Evolutionary conservation across 805 yeast species (phyloP), one percentile per base, ranked within the genome.

Genomic region (Hanseniaspora vineae): DNA sequence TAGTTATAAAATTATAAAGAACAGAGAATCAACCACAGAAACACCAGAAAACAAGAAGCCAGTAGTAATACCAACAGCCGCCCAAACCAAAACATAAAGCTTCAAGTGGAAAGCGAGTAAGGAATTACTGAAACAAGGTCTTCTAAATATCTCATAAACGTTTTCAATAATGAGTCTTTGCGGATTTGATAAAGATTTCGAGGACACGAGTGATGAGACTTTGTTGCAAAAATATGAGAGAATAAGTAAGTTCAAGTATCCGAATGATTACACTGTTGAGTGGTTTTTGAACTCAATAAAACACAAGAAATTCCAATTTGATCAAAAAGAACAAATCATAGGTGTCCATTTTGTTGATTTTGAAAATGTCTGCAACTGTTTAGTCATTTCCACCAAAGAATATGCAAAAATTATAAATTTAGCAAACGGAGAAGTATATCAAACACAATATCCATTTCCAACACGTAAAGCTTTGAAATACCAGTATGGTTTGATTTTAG

Each of bases 391-490:
- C 31, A 62, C 83, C 44, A 61, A 62, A 39, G 82, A 79, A 48
- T 68, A 76, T 6, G 84, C 84, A 0, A 69, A 80, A 50, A 70
- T 85, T 1, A 85, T 81, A 58, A 74, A 55, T 37, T 44, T 75
- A 48, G 62, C 65, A 5, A 74, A 75, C 50, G 92, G 92, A 2
- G 70, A 75, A 31, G 68, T 75, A 1, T 76, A 76, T 49, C 70
- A 75, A 1, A 73, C 80, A 11, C 78, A 78, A 53, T 76, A 88
- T 51, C 94, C 96, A 0, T 84, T 87, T 52, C 66, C 67, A 6
- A 71, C 84, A 23, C 70, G 67, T 35, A 68, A 68, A 29, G 89
- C 82, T 1, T 73, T 81, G 50, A 73, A 82, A 11, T 82, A 78
- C 55, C 78, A 77, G 20, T 71, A 75, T 39, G 96, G 96, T 0